Conservation (phyloP, 2,329 filamentous ascomycete genomes). For the Alternaria sp. region DNA sequence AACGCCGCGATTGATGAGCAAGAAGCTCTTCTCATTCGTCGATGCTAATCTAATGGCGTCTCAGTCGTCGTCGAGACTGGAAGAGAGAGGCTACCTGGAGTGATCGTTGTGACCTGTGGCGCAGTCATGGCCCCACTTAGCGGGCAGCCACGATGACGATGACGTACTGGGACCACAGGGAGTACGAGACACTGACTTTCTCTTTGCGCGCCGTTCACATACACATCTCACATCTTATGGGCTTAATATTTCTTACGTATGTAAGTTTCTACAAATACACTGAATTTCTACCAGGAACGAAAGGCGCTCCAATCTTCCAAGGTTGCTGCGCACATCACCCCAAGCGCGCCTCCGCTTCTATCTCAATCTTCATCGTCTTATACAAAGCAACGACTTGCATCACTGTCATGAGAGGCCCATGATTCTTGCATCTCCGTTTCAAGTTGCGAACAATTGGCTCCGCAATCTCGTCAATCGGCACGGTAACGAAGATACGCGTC, state of each 20-base stretch:
- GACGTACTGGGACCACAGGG: neutral
- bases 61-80: neutral
- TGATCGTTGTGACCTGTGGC: slow-evolving; percentile 4
- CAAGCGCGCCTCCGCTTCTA: slow-evolving; percentile 30
- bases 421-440: slow-evolving; percentile 28
- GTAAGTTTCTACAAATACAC: neutral
- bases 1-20: neutral
- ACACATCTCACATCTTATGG: neutral
- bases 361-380: slow-evolving; percentile 30
- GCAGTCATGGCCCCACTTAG: slow-evolving; percentile 7
- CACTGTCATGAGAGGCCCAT: slow-evolving; percentile 32
- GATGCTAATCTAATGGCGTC: neutral
- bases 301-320: neutral
- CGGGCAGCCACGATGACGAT: slow-evolving; percentile 2
- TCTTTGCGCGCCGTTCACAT: neutral
- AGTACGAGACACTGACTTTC: neutral
- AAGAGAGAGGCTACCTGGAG: neutral
- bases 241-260: rapidly evolving
- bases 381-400: slow-evolving; percentile 31
- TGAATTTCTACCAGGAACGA: neutral
- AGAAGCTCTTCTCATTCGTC: neutral
- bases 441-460: slow-evolving; percentile 20
- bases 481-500: slow-evolving; percentile 23
- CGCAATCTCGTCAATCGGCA: slow-evolving; percentile 17
- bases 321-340: neutral